Evolutionary conservation across 2,329 filamentous ascomycete genomes (phyloP), one percentile per base, ranked within the genome.

Genomic region (Tolypocladium amazonense): DNA sequence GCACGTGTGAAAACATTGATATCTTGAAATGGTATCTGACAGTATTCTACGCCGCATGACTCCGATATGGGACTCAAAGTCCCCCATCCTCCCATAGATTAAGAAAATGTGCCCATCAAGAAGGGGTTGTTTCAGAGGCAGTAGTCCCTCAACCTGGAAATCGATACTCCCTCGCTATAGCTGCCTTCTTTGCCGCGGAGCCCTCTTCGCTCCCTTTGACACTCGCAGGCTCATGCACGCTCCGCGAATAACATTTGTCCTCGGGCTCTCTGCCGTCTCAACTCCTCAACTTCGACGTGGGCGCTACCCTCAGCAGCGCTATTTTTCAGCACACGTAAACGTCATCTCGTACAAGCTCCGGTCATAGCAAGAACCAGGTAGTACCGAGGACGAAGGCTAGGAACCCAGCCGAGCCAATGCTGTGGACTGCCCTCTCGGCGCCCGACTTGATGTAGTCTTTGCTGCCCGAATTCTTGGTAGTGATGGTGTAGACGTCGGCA

Each of bases 401-500:
- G 67, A 75, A 79, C n/a, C 77, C 75, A 25, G 72, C 59, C 68
- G 72, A 74, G 38, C 64, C 61, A 8, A 68, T 50, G 5, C 62
- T 59, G 4, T 58, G 62, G 6, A 65, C 53, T 2, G 65, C 56
- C 53, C 64, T 3, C 27, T 47, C 63, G 55, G 71, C 71, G 54
- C 67, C 66, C 59, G 70, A 66, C 45, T 68, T 59, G 52, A 67
- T 63, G 62, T 72, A 72, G 14, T 67, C 65, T 47, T 73, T 67
- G 60, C 68, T 66, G 63, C 73, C 74, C 20, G 77, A 72, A 25
- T 72, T 69, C 60, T 75, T 76, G 35, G 78, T 81, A 58, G 80
- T 80, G 67, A 87, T 81, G 61, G 88, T 86, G 78, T 91, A 97
- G 64, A 96, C 79, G 64, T 87, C 81, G 59, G 89, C 82, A 77